Evolutionary conservation across 352 stramenopile genomes (phyloP).

Genomic region (Phytophthora tentaculata): DNA sequence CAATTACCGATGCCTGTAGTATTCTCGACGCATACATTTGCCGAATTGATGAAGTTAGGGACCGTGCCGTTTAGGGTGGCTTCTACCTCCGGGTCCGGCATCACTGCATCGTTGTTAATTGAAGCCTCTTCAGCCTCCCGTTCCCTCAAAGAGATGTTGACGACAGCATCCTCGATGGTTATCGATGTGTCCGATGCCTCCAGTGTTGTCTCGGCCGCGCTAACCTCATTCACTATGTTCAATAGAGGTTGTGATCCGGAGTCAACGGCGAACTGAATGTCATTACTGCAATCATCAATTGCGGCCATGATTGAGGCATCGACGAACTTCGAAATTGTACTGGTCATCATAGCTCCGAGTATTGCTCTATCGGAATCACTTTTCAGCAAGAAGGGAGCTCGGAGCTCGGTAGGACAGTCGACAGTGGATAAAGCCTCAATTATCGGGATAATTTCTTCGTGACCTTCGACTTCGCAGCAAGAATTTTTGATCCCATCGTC

Average conservation of each 20-base stretch:
- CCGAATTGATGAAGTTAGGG: too few species aligned
- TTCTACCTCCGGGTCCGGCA: slow-evolving; percentile 1
- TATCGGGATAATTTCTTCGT: not conserved
- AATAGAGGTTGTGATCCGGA: not conserved
- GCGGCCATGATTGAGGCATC: slow-evolving; percentile 11
- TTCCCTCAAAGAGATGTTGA: not conserved
- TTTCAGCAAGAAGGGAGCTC: slow-evolving; percentile 12
- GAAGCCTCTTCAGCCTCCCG: not conserved
- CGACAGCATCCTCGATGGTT: not conserved
- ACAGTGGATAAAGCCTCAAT: slow-evolving; percentile 1
- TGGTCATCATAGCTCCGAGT: slow-evolving; percentile 31
- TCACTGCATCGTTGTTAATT: not conserved
- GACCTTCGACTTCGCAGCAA: not conserved
- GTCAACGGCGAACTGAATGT: not conserved
- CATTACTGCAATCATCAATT: slow-evolving; percentile 31
- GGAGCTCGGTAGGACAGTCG: not conserved
- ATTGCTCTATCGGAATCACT: slow-evolving; percentile 36
- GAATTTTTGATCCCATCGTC: slow-evolving; percentile 4
- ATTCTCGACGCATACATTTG: too few species aligned
- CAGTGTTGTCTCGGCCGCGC: not conserved
- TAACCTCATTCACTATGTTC: not conserved
- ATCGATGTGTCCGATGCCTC: slow-evolving; percentile 2
- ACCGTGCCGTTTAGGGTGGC: not conserved
- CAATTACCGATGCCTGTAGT: too few species aligned
- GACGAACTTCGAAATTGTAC: slow-evolving; percentile 25